Evolutionary conservation across 257 asterid genomes (phyloP), one percentile per base, ranked within the genome.

Genomic region (Agastache rugosa): DNA sequence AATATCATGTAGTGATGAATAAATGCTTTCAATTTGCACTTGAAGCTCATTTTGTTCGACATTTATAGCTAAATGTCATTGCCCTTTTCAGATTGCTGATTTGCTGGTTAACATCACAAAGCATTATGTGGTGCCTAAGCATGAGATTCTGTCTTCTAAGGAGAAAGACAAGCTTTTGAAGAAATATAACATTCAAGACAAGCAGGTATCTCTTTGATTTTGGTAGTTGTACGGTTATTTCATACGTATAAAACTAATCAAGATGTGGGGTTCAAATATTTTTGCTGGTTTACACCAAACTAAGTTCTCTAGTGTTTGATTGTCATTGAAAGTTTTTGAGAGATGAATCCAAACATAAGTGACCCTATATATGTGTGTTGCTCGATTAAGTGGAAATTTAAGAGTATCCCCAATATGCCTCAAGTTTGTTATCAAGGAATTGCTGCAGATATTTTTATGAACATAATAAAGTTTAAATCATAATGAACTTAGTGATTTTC

Each of bases 91-190:
- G 91, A 84, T 86, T 17, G 25, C 82, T 37, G 86, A 77, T 35
- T 73, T 86, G 82, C 73, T 86, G 79, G 79, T 78, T 63, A 83
- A 86, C 81, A 71, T 81, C 75, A 79, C 82, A 23, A 83, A 79
- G 81, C 90, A 86, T 69, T 29, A 17, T 56, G 67, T 69, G 71
- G 31, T 1, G 66, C 86, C 86, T 39, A 81, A 75, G 71, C 71
- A 72, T 53, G 84, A 79, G 81, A 47, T 83, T 58, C 75, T 83
- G 73, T 79, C 67, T 69, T 67, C 75, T 23, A 70, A 72, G 81
- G 90, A 83, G 83, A 86, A 86, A 79, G 69, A 45, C 16, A 35
- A 47, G 64, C 72, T 86, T 63, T 56, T 86, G 73, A 73, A 75
- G 71, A 75, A 77, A 44, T 60, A 77, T 69, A 25, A 2, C 65